Base-by-base conservation (phyloP, 1,284 basidiomycete genomes). In the Farysia itapuensis region DNA sequence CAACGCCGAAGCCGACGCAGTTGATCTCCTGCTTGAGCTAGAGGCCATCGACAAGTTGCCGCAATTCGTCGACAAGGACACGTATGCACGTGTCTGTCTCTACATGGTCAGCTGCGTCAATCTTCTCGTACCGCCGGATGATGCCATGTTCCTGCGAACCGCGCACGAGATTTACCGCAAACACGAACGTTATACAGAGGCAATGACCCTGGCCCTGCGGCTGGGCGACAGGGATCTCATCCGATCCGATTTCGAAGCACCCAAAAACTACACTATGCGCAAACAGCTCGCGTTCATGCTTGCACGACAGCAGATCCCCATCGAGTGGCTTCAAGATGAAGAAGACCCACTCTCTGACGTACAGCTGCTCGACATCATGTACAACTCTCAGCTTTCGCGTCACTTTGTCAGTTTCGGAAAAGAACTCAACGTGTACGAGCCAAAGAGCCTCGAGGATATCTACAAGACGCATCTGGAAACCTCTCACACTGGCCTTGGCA, bases 1-100 rank as follows among this genome's bases (percentile, higher is more conserved):
- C 79, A 97, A 99, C 69, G 95, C 93, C 12, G 95, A 99, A 78
- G 93, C 92, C 22, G 95, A 99, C 76, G 95, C 95, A 0, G 94
- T 99, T 16, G 95, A 98, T 79, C 81, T 98, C 24, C 79, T 98
- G 48, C 86, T 96, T 72, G 95, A 98, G 77, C 79, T 98, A 60
- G 95, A 99, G 78, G 88, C 90, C 63, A 88, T 96, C 38, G 83
- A 87, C 64, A 83, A 49, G 58, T 51, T 76, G 18, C 67, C 72
- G 16, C 69, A 70, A 19, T 75, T 66, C 31, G 74, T 76, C 30
- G 79, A 80, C 54, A 83, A 86, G 39, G 88, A 94, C 78, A 96
- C 90, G 0, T 98, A 85, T 75, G 82, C 82, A 39, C 85, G 95
- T 42, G 93, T 98, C n/a, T 96, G 94, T 72, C 85, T 89, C 48